Evolutionary conservation across 352 stramenopile genomes (phyloP).

Genomic region (Peronospora destructor): DNA sequence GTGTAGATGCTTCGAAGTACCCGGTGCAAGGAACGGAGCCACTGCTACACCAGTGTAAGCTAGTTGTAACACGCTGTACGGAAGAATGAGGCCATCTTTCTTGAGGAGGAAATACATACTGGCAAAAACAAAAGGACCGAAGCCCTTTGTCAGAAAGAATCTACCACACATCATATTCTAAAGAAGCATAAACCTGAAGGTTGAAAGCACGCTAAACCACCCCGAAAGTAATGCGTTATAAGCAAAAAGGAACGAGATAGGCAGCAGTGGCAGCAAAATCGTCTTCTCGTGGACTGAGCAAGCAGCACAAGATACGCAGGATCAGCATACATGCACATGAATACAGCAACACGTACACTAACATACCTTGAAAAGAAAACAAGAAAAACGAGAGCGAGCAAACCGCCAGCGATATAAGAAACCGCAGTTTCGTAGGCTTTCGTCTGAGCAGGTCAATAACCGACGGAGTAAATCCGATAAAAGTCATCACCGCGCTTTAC

Average conservation of each 20-base stretch:
- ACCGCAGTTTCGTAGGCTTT: slow-evolving; percentile 56
- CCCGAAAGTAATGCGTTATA: slow-evolving; percentile 50
- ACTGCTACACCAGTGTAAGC: slow-evolving; percentile 46
- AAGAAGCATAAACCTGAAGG: slow-evolving; percentile 56
- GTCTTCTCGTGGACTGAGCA: slow-evolving; percentile 93
- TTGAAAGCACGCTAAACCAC: slow-evolving; percentile 76
- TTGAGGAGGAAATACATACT: slow-evolving; percentile 85
- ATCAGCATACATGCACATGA: slow-evolving; percentile 4
- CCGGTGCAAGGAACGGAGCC: slow-evolving; percentile 29
- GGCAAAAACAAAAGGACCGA: background rate
- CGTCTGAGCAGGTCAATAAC: slow-evolving; percentile 65
- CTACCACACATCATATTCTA: background rate
- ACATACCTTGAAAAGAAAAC: slow-evolving; percentile 91
- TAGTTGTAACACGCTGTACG: slow-evolving; percentile 60
- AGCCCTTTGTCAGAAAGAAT: background rate
- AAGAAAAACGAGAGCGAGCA: slow-evolving; percentile 92
- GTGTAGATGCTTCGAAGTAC: slow-evolving; percentile 28
- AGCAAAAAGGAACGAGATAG: slow-evolving; percentile 81
- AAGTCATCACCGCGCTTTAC: slow-evolving; percentile 66
- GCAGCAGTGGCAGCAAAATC: slow-evolving; percentile 90
- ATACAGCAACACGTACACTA: background rate
- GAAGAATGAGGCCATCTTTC: slow-evolving; percentile 70
- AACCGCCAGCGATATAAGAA: slow-evolving; percentile 79
- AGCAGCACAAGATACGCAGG: background rate
- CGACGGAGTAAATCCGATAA: slow-evolving; percentile 82